A percentile compares a stretch with the other conserved stretches of the same genome.
Conservation (phyloP, 257 asterid genomes). For the Forsythia viridissima region DNA sequence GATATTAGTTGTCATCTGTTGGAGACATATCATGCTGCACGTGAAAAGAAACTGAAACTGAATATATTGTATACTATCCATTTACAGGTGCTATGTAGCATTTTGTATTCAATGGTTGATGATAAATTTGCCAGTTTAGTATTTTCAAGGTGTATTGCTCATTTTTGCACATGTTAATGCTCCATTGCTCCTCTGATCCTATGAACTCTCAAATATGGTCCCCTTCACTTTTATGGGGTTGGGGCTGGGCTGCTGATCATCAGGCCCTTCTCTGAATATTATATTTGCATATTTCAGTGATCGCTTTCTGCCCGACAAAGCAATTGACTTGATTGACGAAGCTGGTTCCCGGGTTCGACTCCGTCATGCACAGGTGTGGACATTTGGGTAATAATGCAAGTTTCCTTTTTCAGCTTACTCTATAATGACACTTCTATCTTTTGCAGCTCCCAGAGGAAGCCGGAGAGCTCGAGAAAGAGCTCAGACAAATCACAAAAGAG, state of each 20-base stretch:
- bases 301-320: slow-evolving; percentile 94
- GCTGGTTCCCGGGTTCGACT: slow-evolving; percentile 98
- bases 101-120: neutral
- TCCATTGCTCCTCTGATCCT: neutral
- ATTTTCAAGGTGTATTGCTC: neutral
- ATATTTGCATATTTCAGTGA: slow-evolving; percentile 57
- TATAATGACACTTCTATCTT: slow-evolving; percentile 18
- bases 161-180: neutral
- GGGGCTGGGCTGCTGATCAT: neutral
- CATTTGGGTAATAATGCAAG: slow-evolving; percentile 18
- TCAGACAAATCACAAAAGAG: slow-evolving; percentile 92
- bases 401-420: neutral
- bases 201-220: neutral
- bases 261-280: slow-evolving; percentile 24
- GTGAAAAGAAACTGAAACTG: no score
- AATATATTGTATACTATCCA: no score
- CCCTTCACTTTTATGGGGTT: neutral
- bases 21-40: no score
- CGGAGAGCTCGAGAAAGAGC: slow-evolving; percentile 91
- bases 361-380: slow-evolving; percentile 87
- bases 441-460: slow-evolving; percentile 97
- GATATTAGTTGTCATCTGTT: neutral
- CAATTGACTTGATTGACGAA: slow-evolving; percentile 96
- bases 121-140: neutral
- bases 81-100: neutral